phyloP scores from a whole-genome alignment of 2,329 filamentous ascomycete species.

The Microcyclospora tardicrescens region DNA sequence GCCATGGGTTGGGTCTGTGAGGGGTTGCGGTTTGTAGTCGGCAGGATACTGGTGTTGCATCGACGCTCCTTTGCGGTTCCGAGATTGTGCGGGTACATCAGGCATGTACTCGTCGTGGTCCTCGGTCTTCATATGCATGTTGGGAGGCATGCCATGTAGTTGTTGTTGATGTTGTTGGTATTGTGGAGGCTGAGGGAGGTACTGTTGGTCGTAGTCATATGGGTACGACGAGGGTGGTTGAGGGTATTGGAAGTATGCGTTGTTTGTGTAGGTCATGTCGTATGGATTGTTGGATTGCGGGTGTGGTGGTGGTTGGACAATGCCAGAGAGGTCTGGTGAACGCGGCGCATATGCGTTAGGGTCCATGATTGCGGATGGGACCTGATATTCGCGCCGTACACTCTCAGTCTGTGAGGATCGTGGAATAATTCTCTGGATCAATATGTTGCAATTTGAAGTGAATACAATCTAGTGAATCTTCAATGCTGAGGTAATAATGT shows the following conservation, averaged over 20 bases:
- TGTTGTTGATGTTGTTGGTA: slow-evolving; percentile 9
- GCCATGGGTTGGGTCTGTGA: slow-evolving; percentile 26
- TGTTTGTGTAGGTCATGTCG: no score
- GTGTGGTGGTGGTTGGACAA: slow-evolving; percentile 2
- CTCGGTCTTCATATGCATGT: slow-evolving; percentile 9
- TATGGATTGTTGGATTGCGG: slow-evolving; percentile 1
- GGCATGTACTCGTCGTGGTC: slow-evolving; percentile 22
- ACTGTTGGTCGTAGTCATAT: background rate
- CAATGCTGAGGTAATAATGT: no score
- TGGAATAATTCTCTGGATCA: no score
- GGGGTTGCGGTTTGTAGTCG: slow-evolving; percentile 3
- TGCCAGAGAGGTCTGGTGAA: slow-evolving; percentile 6
- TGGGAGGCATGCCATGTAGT: slow-evolving; percentile 4
- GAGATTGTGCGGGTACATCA: slow-evolving; percentile 9
- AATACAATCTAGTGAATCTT: no score
- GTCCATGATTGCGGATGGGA: no score
- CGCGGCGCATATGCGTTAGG: slow-evolving; percentile 3
- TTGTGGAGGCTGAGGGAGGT: slow-evolving; percentile 6
- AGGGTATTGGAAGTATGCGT: slow-evolving; percentile 1
- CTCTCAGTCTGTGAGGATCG: no score
- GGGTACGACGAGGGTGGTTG: slow-evolving; percentile 1
- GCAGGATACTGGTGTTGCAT: slow-evolving; percentile 7
- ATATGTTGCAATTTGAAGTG: no score
- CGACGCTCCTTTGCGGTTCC: slow-evolving; percentile 10
- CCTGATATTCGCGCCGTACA: no score